A percentile compares a stretch with the other conserved stretches of the same genome.
These are phyloP conservation scores for Russula earlei DNA, from an alignment of 768 basidiomycete species.

Conservation along the genomic window DNA sequence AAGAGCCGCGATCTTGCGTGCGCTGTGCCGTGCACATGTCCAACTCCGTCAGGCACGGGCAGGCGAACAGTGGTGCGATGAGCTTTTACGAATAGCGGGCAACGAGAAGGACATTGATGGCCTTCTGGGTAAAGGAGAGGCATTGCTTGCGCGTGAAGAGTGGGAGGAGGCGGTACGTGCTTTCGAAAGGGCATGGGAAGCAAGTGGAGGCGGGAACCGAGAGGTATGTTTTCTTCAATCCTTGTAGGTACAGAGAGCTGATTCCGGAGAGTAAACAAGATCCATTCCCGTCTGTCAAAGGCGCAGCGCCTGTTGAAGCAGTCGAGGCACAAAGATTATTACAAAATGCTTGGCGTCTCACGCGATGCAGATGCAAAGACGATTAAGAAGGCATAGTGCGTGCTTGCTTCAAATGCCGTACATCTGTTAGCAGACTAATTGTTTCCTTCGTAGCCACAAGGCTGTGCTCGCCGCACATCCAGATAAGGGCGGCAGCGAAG, in stretches of 20 bases:
- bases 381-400: conserved; percentile 92
- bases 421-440: not conserved
- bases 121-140: conserved; percentile 65
- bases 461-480: conserved; percentile 81
- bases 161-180: conserved; percentile 80
- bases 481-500: conserved; percentile 89
- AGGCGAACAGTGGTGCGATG: conserved; percentile 64
- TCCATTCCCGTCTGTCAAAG: conserved; percentile 62
- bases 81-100: conserved; percentile 57
- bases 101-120: conserved; percentile 67
- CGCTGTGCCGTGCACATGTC: conserved; percentile 64
- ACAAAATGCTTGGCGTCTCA: conserved; percentile 85
- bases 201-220: conserved; percentile 60
- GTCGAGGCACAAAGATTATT: conserved; percentile 89
- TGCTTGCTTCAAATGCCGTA: conserved; percentile 15
- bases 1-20: conserved; percentile 36
- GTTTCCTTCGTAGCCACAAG: conserved; percentile 46
- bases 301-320: conserved; percentile 85
- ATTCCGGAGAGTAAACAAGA: conserved; percentile 31
- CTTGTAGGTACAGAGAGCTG: conserved; percentile 3
- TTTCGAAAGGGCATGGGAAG: conserved; percentile 78
- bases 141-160: conserved; percentile 59
- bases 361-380: conserved; percentile 82
- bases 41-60: conserved; percentile 41
- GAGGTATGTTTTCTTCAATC: conserved; percentile 42